A percentile compares a stretch with the other conserved stretches of the same genome.
These are phyloP conservation scores for Trichoderma simmonsii DNA, from an alignment of 2,329 filamentous ascomycete species.

Conservation along the genomic window DNA sequence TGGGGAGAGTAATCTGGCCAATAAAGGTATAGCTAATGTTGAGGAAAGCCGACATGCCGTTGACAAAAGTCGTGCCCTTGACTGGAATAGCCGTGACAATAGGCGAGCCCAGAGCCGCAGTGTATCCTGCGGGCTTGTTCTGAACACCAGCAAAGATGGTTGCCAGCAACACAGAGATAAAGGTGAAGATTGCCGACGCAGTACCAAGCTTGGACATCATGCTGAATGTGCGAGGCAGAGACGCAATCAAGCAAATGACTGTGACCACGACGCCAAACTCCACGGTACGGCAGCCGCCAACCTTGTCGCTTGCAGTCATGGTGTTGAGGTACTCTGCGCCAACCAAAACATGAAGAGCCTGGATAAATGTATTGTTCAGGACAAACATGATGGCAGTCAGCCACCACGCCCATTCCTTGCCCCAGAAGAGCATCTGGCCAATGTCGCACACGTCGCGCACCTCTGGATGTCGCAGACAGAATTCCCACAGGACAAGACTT, in stretches of 20 bases:
- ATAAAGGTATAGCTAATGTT: constrained; percentile 98
- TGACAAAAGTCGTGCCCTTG: constrained; percentile 72
- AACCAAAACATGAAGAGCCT: constrained; percentile 76
- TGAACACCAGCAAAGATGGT: constrained; percentile 79
- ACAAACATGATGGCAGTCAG: constrained; percentile 81
- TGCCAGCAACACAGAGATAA: constrained; percentile 81
- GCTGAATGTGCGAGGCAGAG: constrained; percentile 80
- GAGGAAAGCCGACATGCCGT: constrained; percentile 81
- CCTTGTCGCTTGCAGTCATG: constrained; percentile 66
- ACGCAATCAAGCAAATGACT: constrained; percentile 72
- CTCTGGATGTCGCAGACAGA: constrained; percentile 86
- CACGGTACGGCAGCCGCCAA: constrained; percentile 69
- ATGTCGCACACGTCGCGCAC: constrained; percentile 92
- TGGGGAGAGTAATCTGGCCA: constrained; percentile 88
- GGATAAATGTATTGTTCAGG: constrained; percentile 90
- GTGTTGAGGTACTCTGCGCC: constrained; percentile 89
- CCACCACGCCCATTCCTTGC: constrained; percentile 69
- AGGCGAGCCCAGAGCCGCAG: constrained; percentile 56
- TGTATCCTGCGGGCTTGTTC: constrained; percentile 67
- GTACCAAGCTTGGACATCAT: constrained; percentile 77
- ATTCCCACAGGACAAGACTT: constrained; percentile 63
- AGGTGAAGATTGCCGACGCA: constrained; percentile 80
- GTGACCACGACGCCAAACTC: constrained; percentile 73
- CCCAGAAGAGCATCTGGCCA: constrained; percentile 92
- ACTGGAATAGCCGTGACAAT: constrained; percentile 66